Evolutionary conservation across 176 grass and related monocot genomes (phyloP), one percentile per base, ranked within the genome.

Genomic region (Zoysia japonica): DNA sequence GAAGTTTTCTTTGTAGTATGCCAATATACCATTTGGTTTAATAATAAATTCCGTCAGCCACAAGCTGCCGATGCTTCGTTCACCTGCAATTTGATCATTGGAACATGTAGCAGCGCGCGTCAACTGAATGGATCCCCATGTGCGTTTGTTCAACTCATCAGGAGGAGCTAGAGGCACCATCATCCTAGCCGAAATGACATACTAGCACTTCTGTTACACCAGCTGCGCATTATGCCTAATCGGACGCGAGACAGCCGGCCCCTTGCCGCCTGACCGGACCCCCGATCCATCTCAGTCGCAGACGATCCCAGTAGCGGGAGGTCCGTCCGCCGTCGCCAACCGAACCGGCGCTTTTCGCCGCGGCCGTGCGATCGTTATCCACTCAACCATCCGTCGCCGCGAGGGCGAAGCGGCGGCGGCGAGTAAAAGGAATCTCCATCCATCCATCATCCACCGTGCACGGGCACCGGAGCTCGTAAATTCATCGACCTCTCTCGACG

Each of bases 331-430:
- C 28, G 28, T 28, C 28, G 28, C 28, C 28, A 28, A 28, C 28
- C 28, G n/a, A n/a, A 39, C 35, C 61, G 35, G 61, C 35, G 61
- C 10, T 63, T 63, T n/a, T n/a, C 43, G 6, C 72, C 2, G 28
- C 28, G 35, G 11, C 62, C 76, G 76, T 78, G 67, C 76, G 76
- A 78, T 67, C 48, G 62, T 67, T 67, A 78, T 67, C 74, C 74
- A 3, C 11, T n/a, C 0, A 2, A 55, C 60, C 28, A 11, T 1
- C 62, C 63, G 19, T 38, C 1, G 20, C 3, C 10, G 60, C 60
- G 60, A 8, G 8, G 19, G 15, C 52, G 4, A 54, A 6, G 54
- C 56, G 13, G 9, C 70, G 14, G 4, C 42, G 19, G 8, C 15
- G 35, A 61, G 19, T 35, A 19, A 2, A 53, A 4, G 62, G 76